Evolutionary conservation across 768 basidiomycete genomes (phyloP).

Genomic region (Phaeotremella fagi): DNA sequence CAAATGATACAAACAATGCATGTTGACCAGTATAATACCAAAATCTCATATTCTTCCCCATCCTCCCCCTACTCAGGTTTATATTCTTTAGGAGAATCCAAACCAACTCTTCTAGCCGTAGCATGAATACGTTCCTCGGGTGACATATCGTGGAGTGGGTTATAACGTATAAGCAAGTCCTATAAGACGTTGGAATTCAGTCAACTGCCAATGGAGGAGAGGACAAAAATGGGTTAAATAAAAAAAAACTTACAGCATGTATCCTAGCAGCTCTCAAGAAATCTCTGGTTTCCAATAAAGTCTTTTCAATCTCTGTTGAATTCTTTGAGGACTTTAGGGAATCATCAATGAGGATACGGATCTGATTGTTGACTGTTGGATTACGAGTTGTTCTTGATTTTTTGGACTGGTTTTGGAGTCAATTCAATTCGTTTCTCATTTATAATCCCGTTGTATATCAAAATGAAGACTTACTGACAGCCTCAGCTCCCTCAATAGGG

Average conservation of each 20-base stretch:
- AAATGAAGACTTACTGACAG: not conserved
- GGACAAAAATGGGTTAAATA: not conserved
- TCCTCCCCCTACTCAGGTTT: no score
- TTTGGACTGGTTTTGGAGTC: slow-evolving; percentile 16
- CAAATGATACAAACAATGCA: no score
- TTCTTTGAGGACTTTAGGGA: not conserved
- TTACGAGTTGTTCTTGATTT: slow-evolving; percentile 25
- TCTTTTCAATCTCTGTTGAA: slow-evolving; percentile 4
- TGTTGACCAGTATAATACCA: no score
- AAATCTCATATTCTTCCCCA: no score
- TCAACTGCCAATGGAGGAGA: not conserved
- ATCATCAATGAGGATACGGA: slow-evolving; percentile 20
- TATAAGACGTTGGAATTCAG: slow-evolving; percentile 47
- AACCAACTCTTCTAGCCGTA: slow-evolving; percentile 78
- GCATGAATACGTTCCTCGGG: slow-evolving; percentile 73
- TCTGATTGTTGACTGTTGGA: slow-evolving; percentile 12
- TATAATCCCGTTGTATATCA: not conserved
- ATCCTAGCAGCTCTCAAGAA: slow-evolving; percentile 70
- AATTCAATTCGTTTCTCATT: not conserved
- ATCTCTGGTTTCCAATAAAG: slow-evolving; percentile 40
- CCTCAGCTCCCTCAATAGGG: not conserved
- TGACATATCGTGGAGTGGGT: slow-evolving; percentile 74
- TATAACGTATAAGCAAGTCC: slow-evolving; percentile 79
- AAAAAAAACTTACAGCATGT: slow-evolving; percentile 61
- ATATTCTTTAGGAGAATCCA: slow-evolving; percentile 66